Conservation (phyloP, 129 eudicot genomes). For the Heracleum sosnowskyi region DNA sequence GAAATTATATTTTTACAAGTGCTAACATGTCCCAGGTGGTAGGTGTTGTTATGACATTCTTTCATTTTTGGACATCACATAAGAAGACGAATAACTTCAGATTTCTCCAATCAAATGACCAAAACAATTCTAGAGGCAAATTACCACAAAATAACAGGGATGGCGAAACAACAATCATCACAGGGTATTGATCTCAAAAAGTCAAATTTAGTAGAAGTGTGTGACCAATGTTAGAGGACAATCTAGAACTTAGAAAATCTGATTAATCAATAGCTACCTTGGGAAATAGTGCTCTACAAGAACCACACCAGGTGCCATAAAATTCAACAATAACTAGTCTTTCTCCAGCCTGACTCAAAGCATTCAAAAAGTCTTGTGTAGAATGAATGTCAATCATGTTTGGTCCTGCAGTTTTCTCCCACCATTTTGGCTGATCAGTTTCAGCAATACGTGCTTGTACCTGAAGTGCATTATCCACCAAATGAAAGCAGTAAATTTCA, state of each 20-base stretch:
- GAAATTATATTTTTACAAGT: no score
- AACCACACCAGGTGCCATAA: slow-evolving; percentile 97
- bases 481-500: neutral
- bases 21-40: neutral
- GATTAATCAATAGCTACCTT: slow-evolving; percentile 46
- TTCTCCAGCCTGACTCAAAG: slow-evolving; percentile 88
- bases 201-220: neutral
- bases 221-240: neutral
- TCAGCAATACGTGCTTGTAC: slow-evolving; percentile 68
- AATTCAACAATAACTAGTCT: slow-evolving; percentile 85
- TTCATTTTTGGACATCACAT: neutral
- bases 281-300: slow-evolving; percentile 93
- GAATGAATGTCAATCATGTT: slow-evolving; percentile 94
- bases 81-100: neutral
- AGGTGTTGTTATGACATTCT: neutral
- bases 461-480: slow-evolving; percentile 23
- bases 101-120: no score
- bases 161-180: neutral
- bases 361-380: slow-evolving; percentile 65
- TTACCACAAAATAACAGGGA: neutral
- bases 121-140: neutral
- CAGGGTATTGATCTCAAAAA: neutral
- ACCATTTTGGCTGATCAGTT: slow-evolving; percentile 95
- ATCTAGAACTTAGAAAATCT: neutral
- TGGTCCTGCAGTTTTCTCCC: slow-evolving; percentile 92